Evolutionary conservation across 371 early-diverging fungal genomes (phyloP).

Genomic region (Mucor irregularis): DNA sequence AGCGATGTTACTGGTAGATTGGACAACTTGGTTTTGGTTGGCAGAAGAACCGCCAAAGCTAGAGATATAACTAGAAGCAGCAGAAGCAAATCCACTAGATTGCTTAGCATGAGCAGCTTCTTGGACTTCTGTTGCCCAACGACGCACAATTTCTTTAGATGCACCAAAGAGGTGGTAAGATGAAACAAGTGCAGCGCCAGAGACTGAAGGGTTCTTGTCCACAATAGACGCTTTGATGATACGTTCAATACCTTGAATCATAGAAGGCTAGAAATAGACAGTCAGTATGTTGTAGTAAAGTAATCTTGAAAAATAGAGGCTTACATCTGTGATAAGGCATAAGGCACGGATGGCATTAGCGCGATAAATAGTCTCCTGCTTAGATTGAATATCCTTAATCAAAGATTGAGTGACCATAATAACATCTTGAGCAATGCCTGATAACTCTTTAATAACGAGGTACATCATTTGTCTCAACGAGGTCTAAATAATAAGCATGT

Average conservation of each 20-base stretch:
- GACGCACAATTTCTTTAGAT: conserved; percentile 82
- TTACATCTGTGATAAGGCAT: conserved; percentile 93
- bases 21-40: conserved; percentile 47
- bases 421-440: conserved; percentile 91
- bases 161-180: conserved; percentile 82
- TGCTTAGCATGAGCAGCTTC: conserved; percentile 85
- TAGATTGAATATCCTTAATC: conserved; percentile 96
- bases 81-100: conserved; percentile 44
- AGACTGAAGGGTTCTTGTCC: conserved; percentile 89
- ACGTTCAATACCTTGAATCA: conserved; percentile 94
- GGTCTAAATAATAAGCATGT: conserved; percentile 52
- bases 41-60: conserved; percentile 46
- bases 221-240: conserved; percentile 97
- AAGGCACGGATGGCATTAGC: conserved; percentile 96
- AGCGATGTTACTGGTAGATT: conserved; percentile 72
- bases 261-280: conserved; percentile 66
- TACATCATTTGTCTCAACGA: conserved; percentile 95
- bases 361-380: conserved; percentile 85
- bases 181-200: conserved; percentile 93
- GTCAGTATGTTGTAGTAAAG: neutral
- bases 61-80: conserved; percentile 58
- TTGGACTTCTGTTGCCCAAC: conserved; percentile 91
- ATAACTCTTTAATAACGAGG: conserved; percentile 94
- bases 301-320: neutral
- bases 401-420: conserved; percentile 96